These are phyloP conservation scores for Xylaria digitata DNA, from an alignment of 2,329 filamentous ascomycete species.

Conservation along the genomic window DNA sequence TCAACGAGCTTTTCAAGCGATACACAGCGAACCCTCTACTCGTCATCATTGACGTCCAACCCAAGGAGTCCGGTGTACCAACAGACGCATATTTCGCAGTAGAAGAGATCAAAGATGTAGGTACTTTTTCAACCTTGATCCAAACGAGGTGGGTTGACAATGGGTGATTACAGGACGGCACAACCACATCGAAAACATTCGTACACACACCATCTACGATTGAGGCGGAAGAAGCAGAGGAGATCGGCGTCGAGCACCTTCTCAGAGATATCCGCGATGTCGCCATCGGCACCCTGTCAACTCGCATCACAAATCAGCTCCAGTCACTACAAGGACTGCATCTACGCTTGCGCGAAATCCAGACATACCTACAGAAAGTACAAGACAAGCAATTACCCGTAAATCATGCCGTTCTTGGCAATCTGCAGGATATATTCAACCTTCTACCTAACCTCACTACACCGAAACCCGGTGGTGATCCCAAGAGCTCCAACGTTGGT, in stretches of 20 bases:
- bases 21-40: conserved; percentile 97
- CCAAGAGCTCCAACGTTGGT: conserved; percentile 68
- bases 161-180: conserved; percentile 78
- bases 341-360: conserved; percentile 92
- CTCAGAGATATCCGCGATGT: conserved; percentile 98
- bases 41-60: conserved; percentile 98
- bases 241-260: conserved; percentile 98
- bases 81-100: conserved; percentile 99
- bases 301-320: conserved; percentile 95
- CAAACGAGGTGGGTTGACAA: conserved; percentile 29
- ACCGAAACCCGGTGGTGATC: conserved; percentile 72
- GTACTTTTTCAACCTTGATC: conserved; percentile 49
- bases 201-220: conserved; percentile 98
- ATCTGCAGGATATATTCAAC: conserved; percentile 99
- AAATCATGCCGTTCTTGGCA: conserved; percentile 96
- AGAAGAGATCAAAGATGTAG: conserved; percentile 98
- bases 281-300: conserved; percentile 94
- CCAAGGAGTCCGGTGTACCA: conserved; percentile 96
- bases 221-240: conserved; percentile 98
- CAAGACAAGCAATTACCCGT: conserved; percentile 91
- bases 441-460: conserved; percentile 95
- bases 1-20: conserved; percentile 99
- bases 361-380: conserved; percentile 94
- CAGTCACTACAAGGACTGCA: conserved; percentile 97
- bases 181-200: conserved; percentile 95